Base-by-base conservation (phyloP, 805 yeast genomes). In the Sugiyamaella valdiviana region DNA sequence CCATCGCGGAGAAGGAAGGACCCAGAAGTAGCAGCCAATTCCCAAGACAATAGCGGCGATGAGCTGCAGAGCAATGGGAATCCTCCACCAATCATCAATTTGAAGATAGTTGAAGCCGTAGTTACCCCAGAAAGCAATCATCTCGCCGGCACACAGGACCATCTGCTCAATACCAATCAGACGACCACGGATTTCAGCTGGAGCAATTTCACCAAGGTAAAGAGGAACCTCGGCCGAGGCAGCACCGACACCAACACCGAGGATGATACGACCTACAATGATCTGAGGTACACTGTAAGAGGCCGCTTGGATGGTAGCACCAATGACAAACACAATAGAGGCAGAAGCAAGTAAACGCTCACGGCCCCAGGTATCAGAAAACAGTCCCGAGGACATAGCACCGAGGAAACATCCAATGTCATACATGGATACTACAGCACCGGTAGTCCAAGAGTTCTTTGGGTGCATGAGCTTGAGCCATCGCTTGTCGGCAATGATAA, bases 301-400 rank as follows among this genome's bases (percentile, higher is more conserved):
- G 24, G 83, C 85, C 51, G 93, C 78, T 70, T 91, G 99, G 50
- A 91, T 70, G 42, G 78, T 76, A 17, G 95, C 87, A 51, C 99
- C 99, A 36, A 85, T 71, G 21, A 91, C 72, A 62, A 93, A 91
- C 59, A 91, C 68, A 2, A 85, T 61, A 60, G 89, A 89, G 15
- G 96, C 89, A 37, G 81, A 79, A 75, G 90, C 77, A 42, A 93
- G 74, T 43, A 88, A 84, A 48, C 84, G 82, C 62, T 83, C 88
- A 59, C 98, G 78, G 36, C 99, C 99, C 53, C 83, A 68, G 21
- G 77, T 60, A 62, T 93, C 96, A 40, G 96, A 96, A 22, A 78
- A 64, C 46, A 63, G 64, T 0, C 76, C 76, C 1, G 76, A 76
- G 29, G 67, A 60, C 42, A 73, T 67, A 9, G 74, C 68, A 6